A percentile compares a stretch with the other conserved stretches of the same genome.
phyloP scores from a whole-genome alignment of 139 green algal genomes.

The Eudorina sp. region DNA sequence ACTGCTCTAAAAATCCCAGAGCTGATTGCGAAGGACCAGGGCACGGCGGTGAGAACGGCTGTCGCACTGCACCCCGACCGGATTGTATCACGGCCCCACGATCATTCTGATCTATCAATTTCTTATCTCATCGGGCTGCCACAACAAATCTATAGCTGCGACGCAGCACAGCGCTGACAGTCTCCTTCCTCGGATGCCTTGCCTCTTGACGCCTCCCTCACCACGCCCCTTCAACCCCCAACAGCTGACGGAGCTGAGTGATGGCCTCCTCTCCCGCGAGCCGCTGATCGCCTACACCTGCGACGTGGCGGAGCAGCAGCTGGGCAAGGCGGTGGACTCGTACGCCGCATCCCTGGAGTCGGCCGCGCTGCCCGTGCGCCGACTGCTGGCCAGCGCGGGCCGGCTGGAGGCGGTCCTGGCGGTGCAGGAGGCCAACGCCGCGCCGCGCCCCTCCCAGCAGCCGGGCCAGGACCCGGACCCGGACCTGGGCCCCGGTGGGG shows the following conservation, averaged over 20 bases:
- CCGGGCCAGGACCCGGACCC: too few species aligned
- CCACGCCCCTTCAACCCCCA: not conserved
- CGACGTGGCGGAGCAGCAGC: not conserved
- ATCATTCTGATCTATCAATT: too few species aligned
- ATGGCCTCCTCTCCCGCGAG: not conserved
- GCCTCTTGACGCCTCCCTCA: too few species aligned
- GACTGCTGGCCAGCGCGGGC: not conserved
- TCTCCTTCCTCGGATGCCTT: too few species aligned
- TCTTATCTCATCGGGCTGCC: too few species aligned
- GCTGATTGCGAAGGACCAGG: not conserved
- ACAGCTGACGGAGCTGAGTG: constrained; percentile 9
- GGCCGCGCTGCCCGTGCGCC: not conserved
- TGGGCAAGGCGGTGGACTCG: not conserved
- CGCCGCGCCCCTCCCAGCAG: not conserved
- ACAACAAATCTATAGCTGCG: too few species aligned
- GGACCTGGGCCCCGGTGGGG: too few species aligned
- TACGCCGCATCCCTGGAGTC: constrained; percentile 18
- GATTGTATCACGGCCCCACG: too few species aligned
- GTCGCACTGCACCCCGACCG: too few species aligned
- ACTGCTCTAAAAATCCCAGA: constrained; percentile 22
- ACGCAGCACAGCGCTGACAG: too few species aligned
- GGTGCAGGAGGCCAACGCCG: not conserved
- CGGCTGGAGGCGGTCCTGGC: constrained; percentile 30
- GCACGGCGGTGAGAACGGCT: constrained; percentile 14
- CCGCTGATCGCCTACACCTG: constrained; percentile 1